Evolutionary conservation across 768 basidiomycete genomes (phyloP).

Genomic region (Dendrothele bispora): DNA sequence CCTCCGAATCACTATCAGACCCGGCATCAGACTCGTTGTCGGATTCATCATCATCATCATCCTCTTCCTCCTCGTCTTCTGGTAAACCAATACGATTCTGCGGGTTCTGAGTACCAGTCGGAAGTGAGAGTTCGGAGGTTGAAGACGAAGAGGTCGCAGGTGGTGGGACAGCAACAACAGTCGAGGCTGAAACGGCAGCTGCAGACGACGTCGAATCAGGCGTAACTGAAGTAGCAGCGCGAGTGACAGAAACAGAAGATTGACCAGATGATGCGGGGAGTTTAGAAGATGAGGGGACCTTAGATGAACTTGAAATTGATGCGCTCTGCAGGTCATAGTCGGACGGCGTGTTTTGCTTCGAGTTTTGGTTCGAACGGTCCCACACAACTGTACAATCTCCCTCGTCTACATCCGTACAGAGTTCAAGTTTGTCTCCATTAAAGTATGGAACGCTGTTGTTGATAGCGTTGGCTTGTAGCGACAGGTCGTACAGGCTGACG

Average conservation of each 20-base stretch:
- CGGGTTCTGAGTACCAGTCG: background rate
- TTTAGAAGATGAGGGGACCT: background rate
- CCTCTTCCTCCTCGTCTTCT: constrained; percentile 13
- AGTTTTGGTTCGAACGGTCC: too few species aligned
- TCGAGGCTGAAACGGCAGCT: constrained; percentile 13
- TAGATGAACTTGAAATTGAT: constrained; percentile 8
- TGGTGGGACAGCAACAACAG: constrained; percentile 27
- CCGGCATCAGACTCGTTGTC: background rate
- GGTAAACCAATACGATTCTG: background rate
- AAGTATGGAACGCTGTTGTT: constrained; percentile 55
- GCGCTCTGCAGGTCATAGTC: constrained; percentile 26
- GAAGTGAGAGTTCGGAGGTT: constrained; percentile 9
- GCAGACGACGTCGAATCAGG: background rate
- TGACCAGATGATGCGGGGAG: background rate
- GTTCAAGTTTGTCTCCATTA: constrained; percentile 43
- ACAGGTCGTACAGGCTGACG: constrained; percentile 48
- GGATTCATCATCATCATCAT: constrained; percentile 10
- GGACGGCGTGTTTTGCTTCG: too few species aligned
- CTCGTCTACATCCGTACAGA: constrained; percentile 49
- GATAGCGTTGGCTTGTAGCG: constrained; percentile 47
- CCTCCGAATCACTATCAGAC: too few species aligned
- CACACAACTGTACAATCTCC: constrained; percentile 56
- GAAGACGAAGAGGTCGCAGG: constrained; percentile 8
- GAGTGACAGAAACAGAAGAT: background rate
- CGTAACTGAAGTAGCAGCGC: background rate